A percentile compares a stretch with the other conserved stretches of the same genome.
These are phyloP conservation scores for Pythium oligandrum DNA, from an alignment of 352 stramenopile genomes.

Conservation along the genomic window DNA sequence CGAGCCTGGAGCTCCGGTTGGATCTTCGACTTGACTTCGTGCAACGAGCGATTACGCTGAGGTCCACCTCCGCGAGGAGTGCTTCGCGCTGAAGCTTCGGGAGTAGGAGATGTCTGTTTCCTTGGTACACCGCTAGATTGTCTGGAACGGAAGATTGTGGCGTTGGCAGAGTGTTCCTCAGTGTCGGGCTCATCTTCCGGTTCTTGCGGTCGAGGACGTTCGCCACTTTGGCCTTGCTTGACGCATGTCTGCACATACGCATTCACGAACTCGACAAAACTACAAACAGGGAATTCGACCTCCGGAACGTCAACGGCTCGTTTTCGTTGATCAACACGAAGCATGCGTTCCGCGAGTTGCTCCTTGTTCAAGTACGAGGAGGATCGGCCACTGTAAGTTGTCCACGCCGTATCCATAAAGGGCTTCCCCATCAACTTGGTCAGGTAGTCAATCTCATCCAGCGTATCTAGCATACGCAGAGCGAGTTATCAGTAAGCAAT, in stretches of 20 bases:
- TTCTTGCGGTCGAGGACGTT: constrained; percentile 3
- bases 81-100: too few species aligned
- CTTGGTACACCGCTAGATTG: too few species aligned
- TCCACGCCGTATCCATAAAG: constrained; percentile 57
- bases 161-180: background rate
- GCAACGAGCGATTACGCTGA: constrained; percentile 15
- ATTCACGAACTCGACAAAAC: constrained; percentile 58
- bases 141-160: too few species aligned
- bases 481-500: too few species aligned
- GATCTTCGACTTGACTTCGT: constrained; percentile 57
- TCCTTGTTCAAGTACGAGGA: constrained; percentile 23
- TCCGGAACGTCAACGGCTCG: constrained; percentile 20
- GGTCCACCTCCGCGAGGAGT: background rate
- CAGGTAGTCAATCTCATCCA: constrained; percentile 64
- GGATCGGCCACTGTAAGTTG: constrained; percentile 31
- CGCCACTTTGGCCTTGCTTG: background rate
- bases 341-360: constrained; percentile 32
- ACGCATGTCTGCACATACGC: constrained; percentile 49
- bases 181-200: constrained; percentile 5
- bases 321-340: constrained; percentile 50
- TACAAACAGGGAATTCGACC: constrained; percentile 30
- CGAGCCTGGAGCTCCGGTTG: constrained; percentile 47
- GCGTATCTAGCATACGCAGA: constrained; percentile 8
- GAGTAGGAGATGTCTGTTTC: too few species aligned
- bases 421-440: constrained; percentile 48